phyloP scores from a whole-genome alignment of 306 rosid species.

The Prunus campanulata region DNA sequence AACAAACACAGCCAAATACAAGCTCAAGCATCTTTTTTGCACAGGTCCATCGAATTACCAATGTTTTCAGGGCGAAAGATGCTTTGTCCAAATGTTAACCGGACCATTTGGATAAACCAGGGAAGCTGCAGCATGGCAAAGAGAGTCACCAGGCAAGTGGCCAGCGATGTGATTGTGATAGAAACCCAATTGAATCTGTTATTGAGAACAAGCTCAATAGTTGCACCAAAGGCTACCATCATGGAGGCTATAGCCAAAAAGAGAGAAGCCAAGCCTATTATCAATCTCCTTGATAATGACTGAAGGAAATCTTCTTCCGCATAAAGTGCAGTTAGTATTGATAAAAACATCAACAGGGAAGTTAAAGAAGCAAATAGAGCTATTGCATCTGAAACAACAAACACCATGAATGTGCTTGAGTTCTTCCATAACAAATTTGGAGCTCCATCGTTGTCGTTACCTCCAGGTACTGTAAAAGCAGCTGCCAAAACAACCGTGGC shows the following conservation, averaged over 20 bases:
- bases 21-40: background rate
- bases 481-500: constrained; percentile 53
- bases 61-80: background rate
- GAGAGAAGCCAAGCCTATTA: constrained; percentile 36
- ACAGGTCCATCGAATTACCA: background rate
- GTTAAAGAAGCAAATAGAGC: constrained; percentile 52
- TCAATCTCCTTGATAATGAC: constrained; percentile 37
- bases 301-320: constrained; percentile 48
- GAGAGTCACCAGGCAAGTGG: background rate
- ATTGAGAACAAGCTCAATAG: background rate
- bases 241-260: constrained; percentile 39
- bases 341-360: constrained; percentile 48
- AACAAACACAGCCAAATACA: background rate
- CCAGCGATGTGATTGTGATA: background rate
- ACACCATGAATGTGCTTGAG: constrained; percentile 29
- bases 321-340: constrained; percentile 32
- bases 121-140: constrained; percentile 10
- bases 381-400: constrained; percentile 42
- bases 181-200: background rate
- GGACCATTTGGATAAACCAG: constrained; percentile 12
- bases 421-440: constrained; percentile 35
- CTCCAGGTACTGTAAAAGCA: constrained; percentile 49
- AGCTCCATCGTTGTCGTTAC: constrained; percentile 38
- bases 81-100: constrained; percentile 3
- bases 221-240: constrained; percentile 40